A percentile compares a stretch with the other conserved stretches of the same genome.
phyloP scores from a whole-genome alignment of 768 basidiomycete species.

The Coprinopsis strossmayeri region DNA sequence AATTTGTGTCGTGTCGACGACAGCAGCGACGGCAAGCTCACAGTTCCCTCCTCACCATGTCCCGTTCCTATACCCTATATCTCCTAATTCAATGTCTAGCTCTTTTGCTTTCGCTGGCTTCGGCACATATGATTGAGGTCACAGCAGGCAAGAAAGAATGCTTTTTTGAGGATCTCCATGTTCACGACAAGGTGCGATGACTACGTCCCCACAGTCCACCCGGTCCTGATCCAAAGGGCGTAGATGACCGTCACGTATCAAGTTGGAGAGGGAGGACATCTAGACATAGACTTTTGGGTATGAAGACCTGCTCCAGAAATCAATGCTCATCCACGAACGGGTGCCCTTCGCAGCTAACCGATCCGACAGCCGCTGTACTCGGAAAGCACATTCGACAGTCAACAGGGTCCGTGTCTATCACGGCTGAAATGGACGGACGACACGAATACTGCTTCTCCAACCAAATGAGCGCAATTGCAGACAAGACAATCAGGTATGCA shows the following conservation, averaged over 20 bases:
- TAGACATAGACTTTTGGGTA: slow-evolving; percentile 98
- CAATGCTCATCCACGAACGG: slow-evolving; percentile 8
- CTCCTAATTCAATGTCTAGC: slow-evolving; percentile 31
- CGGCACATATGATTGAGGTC: slow-evolving; percentile 69
- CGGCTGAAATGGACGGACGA: slow-evolving; percentile 80
- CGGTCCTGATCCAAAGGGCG: neutral
- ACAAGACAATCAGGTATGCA: slow-evolving; percentile 84
- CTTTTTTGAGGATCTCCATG: slow-evolving; percentile 92
- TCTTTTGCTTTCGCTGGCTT: slow-evolving; percentile 35
- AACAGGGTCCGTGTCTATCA: slow-evolving; percentile 84
- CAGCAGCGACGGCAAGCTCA: neutral
- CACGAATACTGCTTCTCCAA: slow-evolving; percentile 98
- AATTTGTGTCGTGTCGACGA: slow-evolving; percentile 10
- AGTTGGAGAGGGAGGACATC: slow-evolving; percentile 93
- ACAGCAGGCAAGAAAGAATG: slow-evolving; percentile 82
- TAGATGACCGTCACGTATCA: slow-evolving; percentile 99
- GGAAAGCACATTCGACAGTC: slow-evolving; percentile 81
- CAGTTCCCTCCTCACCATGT: slow-evolving; percentile 16
- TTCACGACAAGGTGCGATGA: slow-evolving; percentile 71
- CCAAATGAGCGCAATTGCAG: slow-evolving; percentile 94
- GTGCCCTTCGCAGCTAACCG: slow-evolving; percentile 54
- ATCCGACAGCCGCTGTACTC: slow-evolving; percentile 62
- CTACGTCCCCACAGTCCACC: slow-evolving; percentile 7
- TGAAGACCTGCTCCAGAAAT: slow-evolving; percentile 11
- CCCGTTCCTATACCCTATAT: slow-evolving; percentile 28